phyloP scores from a whole-genome alignment of 345 rosid species.

The Leavenworthia alabamica region DNA sequence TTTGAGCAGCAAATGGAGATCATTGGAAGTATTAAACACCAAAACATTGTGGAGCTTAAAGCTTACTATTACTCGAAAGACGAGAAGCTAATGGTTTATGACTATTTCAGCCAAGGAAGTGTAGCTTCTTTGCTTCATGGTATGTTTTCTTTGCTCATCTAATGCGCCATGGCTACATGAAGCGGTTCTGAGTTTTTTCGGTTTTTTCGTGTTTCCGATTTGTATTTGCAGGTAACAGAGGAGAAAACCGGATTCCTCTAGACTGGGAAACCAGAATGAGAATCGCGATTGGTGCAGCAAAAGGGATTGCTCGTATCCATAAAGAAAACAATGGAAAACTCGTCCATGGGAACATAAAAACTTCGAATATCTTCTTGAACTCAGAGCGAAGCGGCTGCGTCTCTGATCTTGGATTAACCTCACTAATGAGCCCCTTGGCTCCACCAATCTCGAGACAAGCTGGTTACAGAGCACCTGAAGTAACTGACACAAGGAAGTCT shows the following conservation, averaged over 20 bases:
- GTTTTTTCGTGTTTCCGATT: neutral
- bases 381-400: slow-evolving; percentile 54
- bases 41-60: slow-evolving; percentile 80
- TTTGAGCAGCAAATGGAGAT: slow-evolving; percentile 96
- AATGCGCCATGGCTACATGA: too few relatives aligned
- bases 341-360: slow-evolving; percentile 87
- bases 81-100: slow-evolving; percentile 91
- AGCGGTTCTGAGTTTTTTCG: neutral
- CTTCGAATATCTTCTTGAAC: slow-evolving; percentile 86
- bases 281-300: slow-evolving; percentile 81
- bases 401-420: slow-evolving; percentile 76
- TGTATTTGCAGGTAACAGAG: slow-evolving; percentile 42
- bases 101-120: slow-evolving; percentile 65
- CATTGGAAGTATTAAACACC: slow-evolving; percentile 72
- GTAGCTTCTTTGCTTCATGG: slow-evolving; percentile 77
- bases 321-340: slow-evolving; percentile 59
- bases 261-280: slow-evolving; percentile 83
- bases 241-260: slow-evolving; percentile 56
- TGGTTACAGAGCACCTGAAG: slow-evolving; percentile 93
- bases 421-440: slow-evolving; percentile 69
- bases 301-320: slow-evolving; percentile 73
- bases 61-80: slow-evolving; percentile 93
- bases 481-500: slow-evolving; percentile 85
- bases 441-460: slow-evolving; percentile 82
- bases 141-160: slow-evolving; percentile 26